phyloP scores from a whole-genome alignment of 495 filamentous ascomycete genomes.

The Podospora pseudopauciseta region DNA sequence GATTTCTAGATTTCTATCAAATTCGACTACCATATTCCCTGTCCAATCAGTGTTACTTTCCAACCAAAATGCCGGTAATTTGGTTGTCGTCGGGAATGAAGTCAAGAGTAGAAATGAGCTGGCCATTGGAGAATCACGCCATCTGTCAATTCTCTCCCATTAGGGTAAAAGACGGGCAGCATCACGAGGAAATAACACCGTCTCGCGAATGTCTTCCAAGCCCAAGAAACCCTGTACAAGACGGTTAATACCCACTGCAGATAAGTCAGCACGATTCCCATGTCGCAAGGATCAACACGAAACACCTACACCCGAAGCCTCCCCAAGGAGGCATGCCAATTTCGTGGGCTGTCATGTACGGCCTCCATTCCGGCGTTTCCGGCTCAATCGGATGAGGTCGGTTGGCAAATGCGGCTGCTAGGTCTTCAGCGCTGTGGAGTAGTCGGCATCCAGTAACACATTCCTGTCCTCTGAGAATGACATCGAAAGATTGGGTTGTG shows the following conservation, averaged over 20 bases:
- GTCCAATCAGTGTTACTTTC: too few species aligned
- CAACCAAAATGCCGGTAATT: too few species aligned
- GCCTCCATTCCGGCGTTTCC: not conserved
- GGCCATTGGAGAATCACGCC: too few species aligned
- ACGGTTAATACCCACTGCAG: not conserved
- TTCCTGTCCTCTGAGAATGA: not conserved
- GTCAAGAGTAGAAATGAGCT: too few species aligned
- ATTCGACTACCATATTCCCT: too few species aligned
- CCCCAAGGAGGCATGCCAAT: constrained; percentile 1
- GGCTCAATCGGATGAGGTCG: not conserved
- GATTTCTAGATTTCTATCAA: too few species aligned
- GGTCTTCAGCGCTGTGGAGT: not conserved
- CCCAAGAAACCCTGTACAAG: not conserved
- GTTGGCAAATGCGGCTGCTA: not conserved
- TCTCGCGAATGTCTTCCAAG: not conserved
- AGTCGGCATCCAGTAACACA: not conserved
- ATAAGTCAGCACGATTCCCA: not conserved
- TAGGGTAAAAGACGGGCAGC: not conserved
- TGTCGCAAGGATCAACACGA: too few species aligned
- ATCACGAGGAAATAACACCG: not conserved
- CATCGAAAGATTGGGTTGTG: not conserved
- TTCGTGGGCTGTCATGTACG: not conserved
- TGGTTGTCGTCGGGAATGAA: too few species aligned
- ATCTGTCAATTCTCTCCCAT: not conserved
- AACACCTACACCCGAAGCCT: not conserved